Conservation (phyloP, 2,329 filamentous ascomycete genomes). For the Apiospora rasikravindrae region DNA sequence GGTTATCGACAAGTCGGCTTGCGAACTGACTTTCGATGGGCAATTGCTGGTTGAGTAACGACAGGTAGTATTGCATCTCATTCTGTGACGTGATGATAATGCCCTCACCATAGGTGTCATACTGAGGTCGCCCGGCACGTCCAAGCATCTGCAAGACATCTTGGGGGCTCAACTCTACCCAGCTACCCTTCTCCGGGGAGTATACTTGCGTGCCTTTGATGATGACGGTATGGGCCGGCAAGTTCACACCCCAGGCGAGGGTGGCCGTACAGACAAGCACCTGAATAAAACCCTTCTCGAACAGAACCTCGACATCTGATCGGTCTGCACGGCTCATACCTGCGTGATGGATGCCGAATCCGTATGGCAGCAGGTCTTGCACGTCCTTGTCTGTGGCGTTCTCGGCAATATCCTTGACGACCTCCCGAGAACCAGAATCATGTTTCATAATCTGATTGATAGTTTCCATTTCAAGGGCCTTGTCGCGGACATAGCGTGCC, state of each 20-base stretch:
- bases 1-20: conserved; percentile 89
- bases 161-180: conserved; percentile 96
- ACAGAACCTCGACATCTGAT: conserved; percentile 92
- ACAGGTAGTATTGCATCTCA: conserved; percentile 97
- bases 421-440: conserved; percentile 89
- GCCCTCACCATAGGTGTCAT: conserved; percentile 96
- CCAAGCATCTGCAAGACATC: conserved; percentile 99
- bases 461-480: conserved; percentile 94
- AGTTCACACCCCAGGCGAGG: conserved; percentile 98
- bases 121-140: conserved; percentile 94
- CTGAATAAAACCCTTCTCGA: conserved; percentile 87
- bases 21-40: conserved; percentile 97
- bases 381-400: conserved; percentile 84
- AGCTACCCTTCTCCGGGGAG: conserved; percentile 97
- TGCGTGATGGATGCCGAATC: conserved; percentile 97
- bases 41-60: conserved; percentile 93
- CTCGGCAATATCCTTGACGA: conserved; percentile 83
- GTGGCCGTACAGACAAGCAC: conserved; percentile 97
- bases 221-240: conserved; percentile 96
- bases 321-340: conserved; percentile 96
- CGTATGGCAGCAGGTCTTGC: conserved; percentile 93
- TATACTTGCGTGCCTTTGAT: conserved; percentile 99
- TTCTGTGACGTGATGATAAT: conserved; percentile 97
- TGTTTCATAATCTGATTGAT: conserved; percentile 94
- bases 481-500: conserved; percentile 93